Conservation (phyloP, 441 rosid species). For the Jatropha multifida region DNA sequence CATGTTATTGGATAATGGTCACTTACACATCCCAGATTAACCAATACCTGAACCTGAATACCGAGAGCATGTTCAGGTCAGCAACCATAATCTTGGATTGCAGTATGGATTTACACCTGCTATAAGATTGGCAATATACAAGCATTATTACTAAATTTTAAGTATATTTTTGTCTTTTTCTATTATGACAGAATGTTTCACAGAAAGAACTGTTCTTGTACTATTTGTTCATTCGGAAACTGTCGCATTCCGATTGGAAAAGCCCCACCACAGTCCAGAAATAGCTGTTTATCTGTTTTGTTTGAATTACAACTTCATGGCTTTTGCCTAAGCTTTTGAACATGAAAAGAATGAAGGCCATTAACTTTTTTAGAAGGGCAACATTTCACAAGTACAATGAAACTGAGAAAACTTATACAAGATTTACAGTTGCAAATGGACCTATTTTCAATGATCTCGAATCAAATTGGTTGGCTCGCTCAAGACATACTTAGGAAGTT, state of each 20-base stretch:
- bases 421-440: constrained; percentile 29
- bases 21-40: background rate
- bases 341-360: background rate
- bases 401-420: constrained; percentile 20
- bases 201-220: background rate
- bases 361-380: background rate
- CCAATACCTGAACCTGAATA: no score
- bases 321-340: constrained; percentile 10
- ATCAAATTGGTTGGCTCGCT: constrained; percentile 80
- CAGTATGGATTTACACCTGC: no score
- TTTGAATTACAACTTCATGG: background rate
- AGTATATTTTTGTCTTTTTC: background rate
- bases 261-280: constrained; percentile 9
- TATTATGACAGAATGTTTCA: constrained; percentile 5
- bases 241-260: background rate
- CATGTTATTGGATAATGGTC: background rate
- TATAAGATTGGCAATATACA: background rate
- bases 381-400: background rate
- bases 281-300: background rate
- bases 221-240: background rate
- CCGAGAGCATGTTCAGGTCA: no score
- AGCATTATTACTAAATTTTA: background rate
- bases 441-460: constrained; percentile 36
- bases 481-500: constrained; percentile 75
- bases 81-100: no score